A percentile compares a stretch with the other conserved stretches of the same genome.
These are phyloP conservation scores for Chimonanthus praecox DNA, from an alignment of 164 flowering plant genomes.

Conservation along the genomic window DNA sequence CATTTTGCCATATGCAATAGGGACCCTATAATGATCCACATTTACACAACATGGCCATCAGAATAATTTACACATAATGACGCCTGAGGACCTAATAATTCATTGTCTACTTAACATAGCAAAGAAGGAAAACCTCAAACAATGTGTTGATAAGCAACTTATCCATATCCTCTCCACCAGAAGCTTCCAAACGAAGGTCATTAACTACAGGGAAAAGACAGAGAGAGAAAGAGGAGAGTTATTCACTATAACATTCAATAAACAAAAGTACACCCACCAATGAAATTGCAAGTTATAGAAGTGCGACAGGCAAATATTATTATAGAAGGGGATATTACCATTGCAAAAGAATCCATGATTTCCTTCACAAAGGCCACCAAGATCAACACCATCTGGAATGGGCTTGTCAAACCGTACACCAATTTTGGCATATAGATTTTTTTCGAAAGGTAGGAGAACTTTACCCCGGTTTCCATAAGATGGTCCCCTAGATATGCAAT, in stretches of 20 bases:
- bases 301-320: not conserved
- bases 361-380: conserved; percentile 67
- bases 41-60: no score
- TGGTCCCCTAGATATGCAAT: conserved; percentile 55
- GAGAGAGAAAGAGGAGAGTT: not conserved
- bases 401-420: conserved; percentile 84
- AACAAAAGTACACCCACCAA: not conserved
- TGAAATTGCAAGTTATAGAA: not conserved
- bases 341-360: conserved; percentile 83
- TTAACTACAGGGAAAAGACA: conserved; percentile 25
- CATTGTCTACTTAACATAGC: not conserved
- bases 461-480: conserved; percentile 62
- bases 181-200: conserved; percentile 66
- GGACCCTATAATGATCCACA: no score
- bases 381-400: conserved; percentile 79
- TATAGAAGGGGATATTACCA: conserved; percentile 33
- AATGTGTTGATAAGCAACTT: conserved; percentile 64
- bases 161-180: conserved; percentile 59
- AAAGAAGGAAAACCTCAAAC: conserved; percentile 56
- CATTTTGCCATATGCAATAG: no score
- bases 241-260: not conserved
- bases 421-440: conserved; percentile 65
- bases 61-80: no score
- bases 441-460: conserved; percentile 71
- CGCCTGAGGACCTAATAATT: no score